Base-by-base conservation (phyloP, 805 yeast species). In the Pichia deserticola region DNA sequence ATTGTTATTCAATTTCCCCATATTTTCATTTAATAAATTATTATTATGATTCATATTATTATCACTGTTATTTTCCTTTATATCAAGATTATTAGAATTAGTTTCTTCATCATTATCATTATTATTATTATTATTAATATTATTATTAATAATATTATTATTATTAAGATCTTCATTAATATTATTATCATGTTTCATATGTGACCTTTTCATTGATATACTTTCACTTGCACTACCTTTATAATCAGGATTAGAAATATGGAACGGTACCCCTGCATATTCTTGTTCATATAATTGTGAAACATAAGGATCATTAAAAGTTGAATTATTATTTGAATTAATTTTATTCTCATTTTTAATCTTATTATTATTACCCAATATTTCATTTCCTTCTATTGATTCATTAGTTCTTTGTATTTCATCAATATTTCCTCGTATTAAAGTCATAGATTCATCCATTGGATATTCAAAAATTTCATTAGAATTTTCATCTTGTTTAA, bases 221-320 rank as follows among this genome's bases (percentile, higher is more conserved):
- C 48, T 32, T 33, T 44, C 48, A 35, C 47, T 41, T 9, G 46
- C 48, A 10, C 46, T 45, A 11, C 37, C 46, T 39, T 59, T 65
- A 40, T 60, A 64, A 45, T 64, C 64, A 25, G 67, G 66, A 37
- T 60, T 61, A 4, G 58, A 36, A 40, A 51, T 34, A 34, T 44
- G 15, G 6, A 48, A 45, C 36, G 54, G 54, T 6, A 46, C 51
- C 29, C 54, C 60, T 3, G 62, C 64, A 42, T 64, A 64, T 36
- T 62, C 64, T 45, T 63, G 67, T 40, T 60, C 66, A 48, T 65
- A 65, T 9, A 65, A 51, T 52, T 65, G 67, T 37, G 63, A 64
- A 9, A 64, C 67, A 47, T 65, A 65, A 8, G 46, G 40, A 11
- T 48, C 42, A 10, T 40, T 47, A 30, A 42, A 37, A 15, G 7